Evolutionary conservation across 331 rosid species (phyloP).

Genomic region (Pyracantha coccinea): DNA sequence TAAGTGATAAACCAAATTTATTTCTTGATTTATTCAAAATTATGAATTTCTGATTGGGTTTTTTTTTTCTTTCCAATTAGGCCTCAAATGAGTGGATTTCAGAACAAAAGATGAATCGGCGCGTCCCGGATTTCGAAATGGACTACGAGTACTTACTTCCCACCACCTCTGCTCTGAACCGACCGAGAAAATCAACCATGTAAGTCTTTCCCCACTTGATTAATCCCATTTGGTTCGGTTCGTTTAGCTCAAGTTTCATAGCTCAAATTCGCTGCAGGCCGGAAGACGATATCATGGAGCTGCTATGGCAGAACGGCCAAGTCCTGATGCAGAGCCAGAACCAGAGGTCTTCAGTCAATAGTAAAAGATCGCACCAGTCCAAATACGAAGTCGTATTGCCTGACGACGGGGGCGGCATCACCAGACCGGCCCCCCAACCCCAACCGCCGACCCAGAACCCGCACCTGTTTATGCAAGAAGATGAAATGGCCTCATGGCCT

Average conservation of each 20-base stretch:
- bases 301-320: constrained; percentile 84
- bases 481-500: constrained; percentile 78
- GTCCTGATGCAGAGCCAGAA: constrained; percentile 72
- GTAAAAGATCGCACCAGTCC: constrained; percentile 12
- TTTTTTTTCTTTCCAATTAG: not conserved
- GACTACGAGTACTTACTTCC: constrained; percentile 32
- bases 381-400: constrained; percentile 24
- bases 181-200: constrained; percentile 41
- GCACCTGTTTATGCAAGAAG: constrained; percentile 58
- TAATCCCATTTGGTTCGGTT: too few relatives aligned
- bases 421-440: constrained; percentile 14
- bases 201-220: constrained; percentile 6
- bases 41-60: not conserved
- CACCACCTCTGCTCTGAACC: constrained; percentile 21
- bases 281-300: constrained; percentile 66
- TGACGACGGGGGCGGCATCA: constrained; percentile 28
- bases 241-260: too few relatives aligned
- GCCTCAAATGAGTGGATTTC: not conserved
- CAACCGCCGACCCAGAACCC: constrained; percentile 5
- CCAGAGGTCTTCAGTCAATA: constrained; percentile 29
- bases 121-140: constrained; percentile 59
- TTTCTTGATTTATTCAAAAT: not conserved
- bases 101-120: constrained; percentile 37
- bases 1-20: too few relatives aligned
- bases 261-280: constrained; percentile 29